phyloP scores from a whole-genome alignment of 2,329 filamentous ascomycete species.

The Calonectria naviculata region DNA sequence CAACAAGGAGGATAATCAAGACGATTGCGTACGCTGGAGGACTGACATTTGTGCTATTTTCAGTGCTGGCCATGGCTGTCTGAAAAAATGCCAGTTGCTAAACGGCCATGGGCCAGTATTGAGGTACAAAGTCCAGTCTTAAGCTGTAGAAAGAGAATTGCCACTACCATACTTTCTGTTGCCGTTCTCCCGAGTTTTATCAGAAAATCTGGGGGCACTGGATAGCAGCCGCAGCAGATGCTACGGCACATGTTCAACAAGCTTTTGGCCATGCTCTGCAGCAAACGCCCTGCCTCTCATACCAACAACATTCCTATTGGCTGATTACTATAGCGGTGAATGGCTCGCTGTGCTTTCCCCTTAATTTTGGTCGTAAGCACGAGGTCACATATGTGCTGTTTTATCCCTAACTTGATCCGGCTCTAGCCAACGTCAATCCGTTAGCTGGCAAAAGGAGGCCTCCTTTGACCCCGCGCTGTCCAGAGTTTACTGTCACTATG shows the following conservation, averaged over 20 bases:
- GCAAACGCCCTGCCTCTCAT: not conserved
- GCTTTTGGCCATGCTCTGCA: not conserved
- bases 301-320: not conserved
- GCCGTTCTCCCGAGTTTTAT: not conserved
- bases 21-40: constrained; percentile 3
- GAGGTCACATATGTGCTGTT: not conserved
- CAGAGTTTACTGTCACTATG: not conserved
- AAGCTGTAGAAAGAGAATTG: no score
- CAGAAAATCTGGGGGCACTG: not conserved
- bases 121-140: not conserved
- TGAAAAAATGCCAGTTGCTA: not conserved
- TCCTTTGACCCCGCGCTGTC: not conserved
- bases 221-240: not conserved
- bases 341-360: not conserved
- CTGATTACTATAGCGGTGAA: not conserved
- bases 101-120: not conserved
- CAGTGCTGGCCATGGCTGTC: not conserved
- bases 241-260: not conserved
- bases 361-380: not conserved
- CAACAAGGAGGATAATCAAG: not conserved
- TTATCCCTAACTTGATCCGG: not conserved
- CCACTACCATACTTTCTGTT: no score
- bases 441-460: not conserved
- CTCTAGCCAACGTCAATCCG: not conserved
- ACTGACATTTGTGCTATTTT: not conserved